A percentile compares a stretch with the other conserved stretches of the same genome.
These are phyloP conservation scores for Drechslerella dactyloides DNA, from an alignment of 2,329 filamentous ascomycete genomes.

Conservation along the genomic window DNA sequence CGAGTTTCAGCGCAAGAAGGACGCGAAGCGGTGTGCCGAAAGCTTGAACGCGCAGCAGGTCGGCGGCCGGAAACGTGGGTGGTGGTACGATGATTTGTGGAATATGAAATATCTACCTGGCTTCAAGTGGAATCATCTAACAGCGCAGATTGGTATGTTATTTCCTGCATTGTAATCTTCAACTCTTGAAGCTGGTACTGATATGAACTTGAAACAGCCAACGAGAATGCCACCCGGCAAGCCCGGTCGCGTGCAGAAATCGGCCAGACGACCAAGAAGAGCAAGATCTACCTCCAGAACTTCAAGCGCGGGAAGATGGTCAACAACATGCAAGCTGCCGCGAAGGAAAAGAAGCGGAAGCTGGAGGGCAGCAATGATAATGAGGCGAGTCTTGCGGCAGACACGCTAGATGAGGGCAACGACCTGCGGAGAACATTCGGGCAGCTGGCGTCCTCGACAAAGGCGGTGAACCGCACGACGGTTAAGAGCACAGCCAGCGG, in stretches of 20 bases:
- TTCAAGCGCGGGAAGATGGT: slow-evolving; percentile 81
- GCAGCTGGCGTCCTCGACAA: slow-evolving; percentile 68
- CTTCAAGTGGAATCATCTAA: slow-evolving; percentile 75
- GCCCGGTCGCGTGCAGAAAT: slow-evolving; percentile 80
- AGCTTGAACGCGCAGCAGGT: slow-evolving; percentile 71
- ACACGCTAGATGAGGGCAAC: slow-evolving; percentile 54
- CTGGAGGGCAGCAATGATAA: slow-evolving; percentile 59
- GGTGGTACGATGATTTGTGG: slow-evolving; percentile 87
- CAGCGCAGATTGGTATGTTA: slow-evolving; percentile 53
- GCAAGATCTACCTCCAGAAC: slow-evolving; percentile 79
- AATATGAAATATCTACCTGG: slow-evolving; percentile 80
- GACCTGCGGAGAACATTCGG: slow-evolving; percentile 67
- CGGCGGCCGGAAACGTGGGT: slow-evolving; percentile 81
- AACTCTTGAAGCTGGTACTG: no score
- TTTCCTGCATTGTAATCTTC: not conserved
- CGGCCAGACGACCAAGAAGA: slow-evolving; percentile 75
- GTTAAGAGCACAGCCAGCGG: slow-evolving; percentile 56
- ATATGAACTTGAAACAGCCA: slow-evolving; percentile 61
- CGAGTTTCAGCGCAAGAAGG: slow-evolving; percentile 76
- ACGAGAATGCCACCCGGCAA: slow-evolving; percentile 79
- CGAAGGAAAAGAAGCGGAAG: slow-evolving; percentile 62
- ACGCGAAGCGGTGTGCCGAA: slow-evolving; percentile 78
- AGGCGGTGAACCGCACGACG: slow-evolving; percentile 57
- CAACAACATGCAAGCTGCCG: slow-evolving; percentile 68
- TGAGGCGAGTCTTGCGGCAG: slow-evolving; percentile 52